Base-by-base conservation (phyloP, 2,329 filamentous ascomycete species). In the Alternaria infectoria region DNA sequence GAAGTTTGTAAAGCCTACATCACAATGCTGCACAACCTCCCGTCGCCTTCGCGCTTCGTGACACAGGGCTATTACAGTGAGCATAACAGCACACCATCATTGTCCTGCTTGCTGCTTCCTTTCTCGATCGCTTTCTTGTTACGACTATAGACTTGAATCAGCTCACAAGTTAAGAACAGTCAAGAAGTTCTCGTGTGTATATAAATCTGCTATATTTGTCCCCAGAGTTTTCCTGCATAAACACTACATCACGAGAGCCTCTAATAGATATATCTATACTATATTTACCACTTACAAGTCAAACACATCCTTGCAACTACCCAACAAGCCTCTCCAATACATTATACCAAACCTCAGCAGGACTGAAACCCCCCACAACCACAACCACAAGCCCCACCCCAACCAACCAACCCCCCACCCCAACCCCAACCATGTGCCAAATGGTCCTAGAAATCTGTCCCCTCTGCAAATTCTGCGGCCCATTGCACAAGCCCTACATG, bases 61-160 rank as follows among this genome's bases (percentile, higher is more conserved):
- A n/a, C 1, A 10, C 32, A 1, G 1, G 32, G 0, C 1, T 8
- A 5, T 9, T 2, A 10, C 32, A 40, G 32, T n/a, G 32, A 40
- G 15, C 1, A 40, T 40, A n/a, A 1, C 1, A 40, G 1, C 32
- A 40, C 15, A 40, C 15, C 7, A 40, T 40, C 4, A 15, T 30
- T 26, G 25, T 26, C 25, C 25, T 10, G 3, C 3, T 2, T 6
- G 2, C 32, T 36, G 15, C 4, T 36, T 8, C 1, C 32, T 40
- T 40, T n/a, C 8, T 40, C 32, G 0, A 0, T 40, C 15, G 32
- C 32, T 0, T 40, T 40, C 8, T n/a, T n/a, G 15, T 40, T 0
- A 40, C 32, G n/a, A 40, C 8, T 40, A 40, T 0, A n/a, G 2
- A 40, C 8, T 40, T 5, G 2, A 3, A n/a, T n/a, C 8, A 40